These are phyloP conservation scores for Apiospora koreana DNA, from an alignment of 2,329 filamentous ascomycete species.

Conservation along the genomic window DNA sequence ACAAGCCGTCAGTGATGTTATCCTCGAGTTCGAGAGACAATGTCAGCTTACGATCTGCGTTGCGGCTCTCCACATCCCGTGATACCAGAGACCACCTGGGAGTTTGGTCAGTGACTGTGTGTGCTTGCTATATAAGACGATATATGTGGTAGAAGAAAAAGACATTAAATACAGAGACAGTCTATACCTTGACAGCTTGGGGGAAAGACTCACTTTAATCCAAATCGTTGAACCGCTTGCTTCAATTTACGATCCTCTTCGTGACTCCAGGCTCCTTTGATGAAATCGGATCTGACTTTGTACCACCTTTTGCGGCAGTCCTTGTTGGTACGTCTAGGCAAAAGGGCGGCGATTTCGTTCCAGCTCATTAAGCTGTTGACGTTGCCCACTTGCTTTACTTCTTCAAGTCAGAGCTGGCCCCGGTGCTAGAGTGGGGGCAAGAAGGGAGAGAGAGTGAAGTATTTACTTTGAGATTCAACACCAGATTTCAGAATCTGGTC, in stretches of 20 bases:
- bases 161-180: neutral
- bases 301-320: conserved; percentile 10
- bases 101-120: neutral
- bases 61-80: neutral
- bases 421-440: neutral
- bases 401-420: neutral
- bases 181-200: neutral
- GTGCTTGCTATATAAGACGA: no score
- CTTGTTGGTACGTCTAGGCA: conserved; percentile 10
- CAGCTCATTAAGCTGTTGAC: neutral
- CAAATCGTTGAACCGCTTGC: neutral
- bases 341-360: conserved; percentile 3
- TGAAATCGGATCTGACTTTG: conserved; percentile 5
- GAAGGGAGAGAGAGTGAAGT: neutral
- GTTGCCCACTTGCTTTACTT: neutral
- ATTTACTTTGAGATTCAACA: neutral
- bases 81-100: neutral
- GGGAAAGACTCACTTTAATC: neutral
- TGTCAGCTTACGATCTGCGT: neutral
- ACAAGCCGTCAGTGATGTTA: neutral
- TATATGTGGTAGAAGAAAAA: no score
- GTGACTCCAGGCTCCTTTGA: conserved; percentile 1
- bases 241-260: conserved; percentile 4
- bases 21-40: no score
- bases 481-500: conserved; percentile 1